phyloP scores from a whole-genome alignment of 257 asterid genomes.

The Avicennia marina region DNA sequence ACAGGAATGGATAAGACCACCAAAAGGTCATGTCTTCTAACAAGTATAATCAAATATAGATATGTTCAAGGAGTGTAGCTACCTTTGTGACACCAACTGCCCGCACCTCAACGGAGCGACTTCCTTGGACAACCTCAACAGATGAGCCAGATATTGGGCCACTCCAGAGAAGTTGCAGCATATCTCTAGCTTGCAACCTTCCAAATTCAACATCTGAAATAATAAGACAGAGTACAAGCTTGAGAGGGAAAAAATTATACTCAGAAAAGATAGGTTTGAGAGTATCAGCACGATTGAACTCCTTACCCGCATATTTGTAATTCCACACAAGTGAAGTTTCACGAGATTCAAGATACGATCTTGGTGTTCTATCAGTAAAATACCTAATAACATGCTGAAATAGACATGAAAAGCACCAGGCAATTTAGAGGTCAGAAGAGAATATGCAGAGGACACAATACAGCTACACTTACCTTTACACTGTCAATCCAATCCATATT shows the following conservation, averaged over 20 bases:
- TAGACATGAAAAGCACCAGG: too few species aligned
- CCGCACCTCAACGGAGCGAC: conserved; percentile 91
- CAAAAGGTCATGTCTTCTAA: too few species aligned
- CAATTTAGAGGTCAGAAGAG: too few species aligned
- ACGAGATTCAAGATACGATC: conserved; percentile 80
- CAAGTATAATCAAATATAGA: not conserved
- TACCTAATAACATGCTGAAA: conserved; percentile 91
- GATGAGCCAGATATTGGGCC: conserved; percentile 96
- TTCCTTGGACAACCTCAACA: conserved; percentile 96
- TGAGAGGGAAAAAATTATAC: too few species aligned
- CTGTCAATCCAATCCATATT: conserved; percentile 97
- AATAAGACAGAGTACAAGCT: too few species aligned
- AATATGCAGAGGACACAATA: too few species aligned
- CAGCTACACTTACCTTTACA: conserved; percentile 55
- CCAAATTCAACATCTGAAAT: conserved; percentile 81
- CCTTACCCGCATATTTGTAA: conserved; percentile 86
- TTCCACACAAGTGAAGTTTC: conserved; percentile 97
- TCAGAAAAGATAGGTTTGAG: conserved; percentile 5
- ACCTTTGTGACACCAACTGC: conserved; percentile 98
- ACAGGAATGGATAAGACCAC: too few species aligned
- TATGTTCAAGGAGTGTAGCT: conserved; percentile 1
- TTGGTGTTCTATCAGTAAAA: conserved; percentile 96
- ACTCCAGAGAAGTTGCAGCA: conserved; percentile 98
- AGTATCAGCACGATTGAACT: not conserved
- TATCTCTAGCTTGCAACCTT: conserved; percentile 96